A percentile compares a stretch with the other conserved stretches of the same genome.
Evolutionary conservation across 2,329 filamentous ascomycete genomes (phyloP).

Genomic region (Paecilomyces variotii): DNA sequence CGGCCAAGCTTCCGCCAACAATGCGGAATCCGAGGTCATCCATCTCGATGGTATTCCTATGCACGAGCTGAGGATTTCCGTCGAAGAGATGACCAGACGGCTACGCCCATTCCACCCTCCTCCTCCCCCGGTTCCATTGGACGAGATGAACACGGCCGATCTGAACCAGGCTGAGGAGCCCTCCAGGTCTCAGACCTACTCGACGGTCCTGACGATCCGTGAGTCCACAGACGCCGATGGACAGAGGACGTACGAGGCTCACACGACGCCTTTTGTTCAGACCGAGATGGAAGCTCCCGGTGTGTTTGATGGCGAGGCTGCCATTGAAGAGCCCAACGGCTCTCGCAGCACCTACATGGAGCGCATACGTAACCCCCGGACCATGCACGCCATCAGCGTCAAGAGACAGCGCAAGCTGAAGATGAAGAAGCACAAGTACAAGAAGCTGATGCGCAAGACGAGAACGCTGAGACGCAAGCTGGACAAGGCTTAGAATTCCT

Average conservation of each 20-base stretch:
- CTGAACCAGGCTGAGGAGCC: constrained; percentile 28
- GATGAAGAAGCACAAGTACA: constrained; percentile 99
- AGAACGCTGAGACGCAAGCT: constrained; percentile 80
- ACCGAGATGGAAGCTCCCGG: constrained; percentile 30
- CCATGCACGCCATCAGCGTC: constrained; percentile 80
- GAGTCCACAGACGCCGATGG: constrained; percentile 45
- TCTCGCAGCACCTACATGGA: constrained; percentile 51
- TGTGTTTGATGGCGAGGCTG: constrained; percentile 16
- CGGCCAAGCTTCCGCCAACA: constrained; percentile 18
- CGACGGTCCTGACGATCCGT: constrained; percentile 44
- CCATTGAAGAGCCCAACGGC: constrained; percentile 51
- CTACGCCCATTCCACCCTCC: constrained; percentile 79
- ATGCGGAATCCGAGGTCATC: constrained; percentile 25
- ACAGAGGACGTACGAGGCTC: constrained; percentile 44
- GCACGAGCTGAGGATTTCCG: constrained; percentile 56
- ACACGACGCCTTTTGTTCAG: constrained; percentile 42
- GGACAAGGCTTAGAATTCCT: constrained; percentile 47
- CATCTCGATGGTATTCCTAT: constrained; percentile 42
- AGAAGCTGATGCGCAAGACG: constrained; percentile 95
- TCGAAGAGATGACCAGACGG: constrained; percentile 60
- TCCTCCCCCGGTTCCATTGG: constrained; percentile 62
- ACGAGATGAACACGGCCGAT: constrained; percentile 29
- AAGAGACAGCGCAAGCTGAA: constrained; percentile 86
- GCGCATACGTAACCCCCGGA: constrained; percentile 51
- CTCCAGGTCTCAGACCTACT: constrained; percentile 36